These are phyloP conservation scores for Ogataea allantospora DNA, from an alignment of 805 yeast genomes.

Conservation along the genomic window DNA sequence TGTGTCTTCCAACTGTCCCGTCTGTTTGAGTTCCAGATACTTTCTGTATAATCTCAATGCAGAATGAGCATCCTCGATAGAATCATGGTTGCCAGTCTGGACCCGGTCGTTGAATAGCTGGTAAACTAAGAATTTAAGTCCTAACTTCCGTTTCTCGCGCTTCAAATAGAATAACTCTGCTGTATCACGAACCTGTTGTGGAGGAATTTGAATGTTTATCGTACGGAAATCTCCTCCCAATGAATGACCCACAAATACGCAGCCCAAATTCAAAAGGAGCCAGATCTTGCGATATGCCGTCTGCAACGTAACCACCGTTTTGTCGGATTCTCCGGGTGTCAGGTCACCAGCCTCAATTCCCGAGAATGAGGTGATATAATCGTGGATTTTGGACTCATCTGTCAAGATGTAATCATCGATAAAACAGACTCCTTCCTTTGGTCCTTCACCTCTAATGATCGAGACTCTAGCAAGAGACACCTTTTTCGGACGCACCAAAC, in stretches of 20 bases:
- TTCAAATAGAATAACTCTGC: conserved; percentile 73
- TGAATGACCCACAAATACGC: conserved; percentile 94
- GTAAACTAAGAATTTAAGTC: conserved; percentile 85
- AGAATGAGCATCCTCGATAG: conserved; percentile 91
- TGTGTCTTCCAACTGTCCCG: conserved; percentile 58
- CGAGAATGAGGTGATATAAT: conserved; percentile 84
- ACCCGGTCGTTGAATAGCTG: conserved; percentile 70
- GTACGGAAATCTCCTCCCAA: conserved; percentile 87
- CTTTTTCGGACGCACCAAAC: conserved; percentile 69
- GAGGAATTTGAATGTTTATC: conserved; percentile 87
- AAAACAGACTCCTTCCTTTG: conserved; percentile 68
- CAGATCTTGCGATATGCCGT: conserved; percentile 87
- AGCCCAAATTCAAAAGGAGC: conserved; percentile 84
- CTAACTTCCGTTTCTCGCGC: conserved; percentile 71
- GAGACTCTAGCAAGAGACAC: conserved; percentile 87
- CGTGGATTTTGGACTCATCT: conserved; percentile 59
- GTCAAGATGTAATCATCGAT: conserved; percentile 91
- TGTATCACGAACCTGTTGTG: conserved; percentile 84
- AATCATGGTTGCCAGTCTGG: conserved; percentile 93
- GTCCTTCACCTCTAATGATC: conserved; percentile 73
- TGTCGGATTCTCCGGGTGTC: conserved; percentile 62
- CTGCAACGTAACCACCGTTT: conserved; percentile 73
- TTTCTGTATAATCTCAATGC: conserved; percentile 77
- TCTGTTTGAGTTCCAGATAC: conserved; percentile 58
- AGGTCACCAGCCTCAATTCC: conserved; percentile 95